Conservation (phyloP, 495 filamentous ascomycete species). For the Podospora pseudoanserina region DNA sequence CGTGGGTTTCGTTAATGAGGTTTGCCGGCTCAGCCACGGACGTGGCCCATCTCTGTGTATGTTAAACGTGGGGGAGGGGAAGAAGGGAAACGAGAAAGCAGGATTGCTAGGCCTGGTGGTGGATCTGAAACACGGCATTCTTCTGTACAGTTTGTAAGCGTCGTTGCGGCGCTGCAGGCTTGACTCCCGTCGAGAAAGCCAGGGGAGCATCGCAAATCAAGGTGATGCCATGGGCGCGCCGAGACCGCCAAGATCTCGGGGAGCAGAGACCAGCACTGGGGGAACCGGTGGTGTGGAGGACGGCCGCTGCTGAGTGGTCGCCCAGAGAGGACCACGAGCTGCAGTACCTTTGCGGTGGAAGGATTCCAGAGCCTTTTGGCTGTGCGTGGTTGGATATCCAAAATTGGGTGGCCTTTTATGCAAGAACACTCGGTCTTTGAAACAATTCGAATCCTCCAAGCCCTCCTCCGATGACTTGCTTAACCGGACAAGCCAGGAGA, state of each 20-base stretch:
- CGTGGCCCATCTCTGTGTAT: no score
- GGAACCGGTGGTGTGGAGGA: conserved; percentile 1
- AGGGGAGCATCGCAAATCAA: not conserved
- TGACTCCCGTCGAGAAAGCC: not conserved
- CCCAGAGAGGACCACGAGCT: not conserved
- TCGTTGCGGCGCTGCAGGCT: conserved; percentile 16
- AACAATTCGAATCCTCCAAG: conserved; percentile 12
- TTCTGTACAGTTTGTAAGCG: not conserved
- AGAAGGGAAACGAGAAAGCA: not conserved
- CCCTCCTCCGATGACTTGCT: conserved; percentile 1
- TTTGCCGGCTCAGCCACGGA: not conserved
- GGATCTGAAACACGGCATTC: conserved; percentile 23
- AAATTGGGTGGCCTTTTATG: conserved; percentile 11
- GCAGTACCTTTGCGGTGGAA: not conserved
- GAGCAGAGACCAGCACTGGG: conserved; percentile 1
- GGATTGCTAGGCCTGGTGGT: not conserved
- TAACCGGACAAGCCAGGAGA: not conserved
- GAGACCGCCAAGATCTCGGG: conserved; percentile 17
- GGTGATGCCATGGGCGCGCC: conserved; percentile 1
- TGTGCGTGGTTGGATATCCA: conserved; percentile 1
- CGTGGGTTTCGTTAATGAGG: not conserved
- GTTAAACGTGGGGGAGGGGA: not conserved
- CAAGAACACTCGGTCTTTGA: conserved; percentile 12
- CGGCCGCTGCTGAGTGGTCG: conserved; percentile 13
- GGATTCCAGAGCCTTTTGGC: not conserved